Evolutionary conservation across 768 basidiomycete species (phyloP).

Genomic region (Lyophyllum semitale): DNA sequence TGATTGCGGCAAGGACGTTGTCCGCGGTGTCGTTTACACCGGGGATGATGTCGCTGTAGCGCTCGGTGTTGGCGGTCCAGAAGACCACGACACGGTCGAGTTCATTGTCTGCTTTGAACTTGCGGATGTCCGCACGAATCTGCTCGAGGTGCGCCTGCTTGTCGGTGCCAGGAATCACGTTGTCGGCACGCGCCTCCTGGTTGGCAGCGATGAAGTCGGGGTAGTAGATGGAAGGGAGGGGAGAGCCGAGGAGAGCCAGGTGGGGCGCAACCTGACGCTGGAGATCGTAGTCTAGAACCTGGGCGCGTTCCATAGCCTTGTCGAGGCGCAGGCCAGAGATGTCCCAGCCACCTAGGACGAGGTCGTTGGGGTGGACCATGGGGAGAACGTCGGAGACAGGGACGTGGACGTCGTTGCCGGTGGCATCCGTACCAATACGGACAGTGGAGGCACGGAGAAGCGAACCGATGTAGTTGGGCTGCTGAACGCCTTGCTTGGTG

Average conservation of each 20-base stretch:
- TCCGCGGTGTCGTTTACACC: conserved; percentile 96
- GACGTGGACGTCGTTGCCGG: conserved; percentile 89
- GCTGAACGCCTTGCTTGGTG: conserved; percentile 89
- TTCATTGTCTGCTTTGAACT: conserved; percentile 83
- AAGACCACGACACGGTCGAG: conserved; percentile 92
- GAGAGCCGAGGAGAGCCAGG: conserved; percentile 83
- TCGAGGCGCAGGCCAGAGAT: conserved; percentile 87
- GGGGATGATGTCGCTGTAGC: conserved; percentile 91
- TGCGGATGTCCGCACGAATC: conserved; percentile 88
- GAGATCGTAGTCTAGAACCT: conserved; percentile 96
- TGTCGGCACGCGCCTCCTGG: conserved; percentile 95
- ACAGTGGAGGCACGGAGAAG: conserved; percentile 95
- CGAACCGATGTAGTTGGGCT: conserved; percentile 98
- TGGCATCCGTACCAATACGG: conserved; percentile 79
- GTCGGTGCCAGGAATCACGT: conserved; percentile 80
- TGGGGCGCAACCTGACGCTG: conserved; percentile 92
- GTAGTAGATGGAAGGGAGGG: conserved; percentile 95
- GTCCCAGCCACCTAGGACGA: conserved; percentile 98
- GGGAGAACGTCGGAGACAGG: conserved; percentile 92
- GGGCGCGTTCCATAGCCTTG: conserved; percentile 89
- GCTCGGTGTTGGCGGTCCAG: conserved; percentile 98
- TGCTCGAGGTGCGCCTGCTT: conserved; percentile 92
- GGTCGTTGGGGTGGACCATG: conserved; percentile 98
- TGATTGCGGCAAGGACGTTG: conserved; percentile 81
- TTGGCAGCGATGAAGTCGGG: conserved; percentile 98